These are phyloP conservation scores for Botrytis medusae DNA, from an alignment of 2,329 filamentous ascomycete species.

Conservation along the genomic window DNA sequence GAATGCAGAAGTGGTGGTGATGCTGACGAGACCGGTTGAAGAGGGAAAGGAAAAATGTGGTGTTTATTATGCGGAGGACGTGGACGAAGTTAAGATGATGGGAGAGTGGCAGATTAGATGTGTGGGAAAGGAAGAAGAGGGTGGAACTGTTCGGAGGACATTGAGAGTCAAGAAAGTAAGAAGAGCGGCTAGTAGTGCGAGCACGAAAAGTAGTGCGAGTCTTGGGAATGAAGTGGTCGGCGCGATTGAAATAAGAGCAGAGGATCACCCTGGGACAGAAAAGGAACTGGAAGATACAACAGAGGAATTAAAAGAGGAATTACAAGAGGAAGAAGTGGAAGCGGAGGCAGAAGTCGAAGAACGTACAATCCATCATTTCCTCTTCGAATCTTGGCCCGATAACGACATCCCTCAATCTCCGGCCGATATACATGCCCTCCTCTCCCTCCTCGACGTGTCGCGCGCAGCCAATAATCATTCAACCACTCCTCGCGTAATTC, in stretches of 20 bases:
- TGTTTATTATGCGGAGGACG: constrained; percentile 25
- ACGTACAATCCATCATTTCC: constrained; percentile 27
- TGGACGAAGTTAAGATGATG: constrained; percentile 23
- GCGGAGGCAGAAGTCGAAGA: constrained; percentile 5
- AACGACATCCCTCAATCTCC: constrained; percentile 26
- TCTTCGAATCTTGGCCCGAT: constrained; percentile 29
- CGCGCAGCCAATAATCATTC: constrained; percentile 16
- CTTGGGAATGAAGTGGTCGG: neutral
- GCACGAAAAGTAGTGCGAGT: neutral
- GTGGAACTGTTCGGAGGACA: constrained; percentile 23
- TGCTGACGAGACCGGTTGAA: constrained; percentile 27
- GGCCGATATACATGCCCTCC: constrained; percentile 23
- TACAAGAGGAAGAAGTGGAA: neutral
- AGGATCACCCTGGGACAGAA: neutral
- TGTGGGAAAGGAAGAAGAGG: constrained; percentile 15
- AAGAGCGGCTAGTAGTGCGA: neutral
- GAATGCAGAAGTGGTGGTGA: constrained; percentile 24
- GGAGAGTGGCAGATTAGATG: constrained; percentile 24
- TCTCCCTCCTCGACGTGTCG: constrained; percentile 23
- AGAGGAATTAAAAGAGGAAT: constrained; percentile 3
- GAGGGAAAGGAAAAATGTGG: constrained; percentile 26
- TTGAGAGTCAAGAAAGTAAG: constrained; percentile 13
- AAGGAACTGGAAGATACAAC: neutral
- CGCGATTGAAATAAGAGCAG: neutral
- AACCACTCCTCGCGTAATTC: constrained; percentile 56